phyloP scores from a whole-genome alignment of 257 asterid genomes.

The Dorcoceras hygrometricum region DNA sequence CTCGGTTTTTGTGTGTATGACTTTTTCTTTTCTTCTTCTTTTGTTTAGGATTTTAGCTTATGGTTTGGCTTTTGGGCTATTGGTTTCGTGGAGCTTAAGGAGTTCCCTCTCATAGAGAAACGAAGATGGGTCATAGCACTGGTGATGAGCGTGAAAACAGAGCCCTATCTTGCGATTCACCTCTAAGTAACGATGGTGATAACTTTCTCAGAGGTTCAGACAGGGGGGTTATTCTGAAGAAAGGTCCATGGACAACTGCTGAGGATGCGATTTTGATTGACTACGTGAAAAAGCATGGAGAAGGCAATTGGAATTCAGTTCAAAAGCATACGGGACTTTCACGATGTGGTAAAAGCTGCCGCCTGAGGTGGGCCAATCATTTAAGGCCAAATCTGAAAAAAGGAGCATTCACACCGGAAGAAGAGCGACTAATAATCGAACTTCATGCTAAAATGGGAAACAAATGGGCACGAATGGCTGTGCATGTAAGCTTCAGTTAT shows the following conservation, averaged over 20 bases:
- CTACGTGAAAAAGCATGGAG: constrained; percentile 63
- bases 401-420: constrained; percentile 65
- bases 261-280: constrained; percentile 61
- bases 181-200: constrained; percentile 48
- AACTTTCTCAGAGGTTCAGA: constrained; percentile 36
- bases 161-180: constrained; percentile 51
- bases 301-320: constrained; percentile 76
- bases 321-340: constrained; percentile 63
- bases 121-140: constrained; percentile 38
- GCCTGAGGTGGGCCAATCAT: constrained; percentile 71
- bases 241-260: constrained; percentile 70
- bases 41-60: constrained; percentile 4
- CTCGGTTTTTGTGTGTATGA: neutral
- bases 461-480: constrained; percentile 77
- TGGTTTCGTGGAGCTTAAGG: constrained; percentile 22
- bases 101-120: neutral
- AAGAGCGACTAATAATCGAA: constrained; percentile 54
- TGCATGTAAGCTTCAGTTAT: constrained; percentile 46
- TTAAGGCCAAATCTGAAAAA: constrained; percentile 67
- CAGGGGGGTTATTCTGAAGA: constrained; percentile 47
- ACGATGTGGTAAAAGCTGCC: constrained; percentile 73
- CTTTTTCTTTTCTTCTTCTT: constrained; percentile 22
- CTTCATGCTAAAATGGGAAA: constrained; percentile 78
- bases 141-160: constrained; percentile 49
- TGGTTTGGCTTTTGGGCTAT: constrained; percentile 28